These are phyloP conservation scores for Ceratobasidium sp. DNA, from an alignment of 1,284 basidiomycete genomes.

Conservation along the genomic window DNA sequence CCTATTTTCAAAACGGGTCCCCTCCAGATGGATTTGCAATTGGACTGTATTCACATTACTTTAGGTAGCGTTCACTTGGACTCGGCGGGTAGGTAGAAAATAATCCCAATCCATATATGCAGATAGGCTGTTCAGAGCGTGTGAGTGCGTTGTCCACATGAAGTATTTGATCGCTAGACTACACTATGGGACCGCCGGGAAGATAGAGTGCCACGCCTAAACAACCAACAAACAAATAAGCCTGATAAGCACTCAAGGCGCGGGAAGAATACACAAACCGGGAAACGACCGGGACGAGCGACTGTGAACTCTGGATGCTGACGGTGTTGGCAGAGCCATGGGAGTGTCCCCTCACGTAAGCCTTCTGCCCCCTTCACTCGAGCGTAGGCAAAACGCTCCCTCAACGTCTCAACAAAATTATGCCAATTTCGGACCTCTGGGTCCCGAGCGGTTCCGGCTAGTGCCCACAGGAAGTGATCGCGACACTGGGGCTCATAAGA, in stretches of 20 bases:
- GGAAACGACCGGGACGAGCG: neutral
- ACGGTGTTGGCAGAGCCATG: slow-evolving; percentile 1
- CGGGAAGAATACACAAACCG: neutral
- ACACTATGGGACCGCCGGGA: too few species aligned
- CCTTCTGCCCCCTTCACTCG: neutral
- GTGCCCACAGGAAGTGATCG: slow-evolving; percentile 28
- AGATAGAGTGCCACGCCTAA: too few species aligned
- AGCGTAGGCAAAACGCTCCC: neutral
- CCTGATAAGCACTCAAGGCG: neutral
- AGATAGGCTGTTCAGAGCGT: too few species aligned
- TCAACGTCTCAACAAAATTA: neutral
- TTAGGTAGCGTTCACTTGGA: too few species aligned
- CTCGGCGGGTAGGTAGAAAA: too few species aligned
- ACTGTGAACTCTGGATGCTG: slow-evolving; percentile 1
- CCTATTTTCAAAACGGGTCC: too few species aligned
- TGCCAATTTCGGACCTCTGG: neutral
- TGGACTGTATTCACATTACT: too few species aligned
- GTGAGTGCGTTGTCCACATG: too few species aligned
- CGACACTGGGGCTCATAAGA: neutral
- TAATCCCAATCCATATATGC: too few species aligned
- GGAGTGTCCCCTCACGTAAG: neutral
- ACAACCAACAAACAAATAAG: too few species aligned
- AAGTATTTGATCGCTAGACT: too few species aligned
- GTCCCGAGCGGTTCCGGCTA: slow-evolving; percentile 4
- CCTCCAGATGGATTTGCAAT: too few species aligned